phyloP scores from a whole-genome alignment of 2,329 filamentous ascomycete species.

The Penicillium sp. region DNA sequence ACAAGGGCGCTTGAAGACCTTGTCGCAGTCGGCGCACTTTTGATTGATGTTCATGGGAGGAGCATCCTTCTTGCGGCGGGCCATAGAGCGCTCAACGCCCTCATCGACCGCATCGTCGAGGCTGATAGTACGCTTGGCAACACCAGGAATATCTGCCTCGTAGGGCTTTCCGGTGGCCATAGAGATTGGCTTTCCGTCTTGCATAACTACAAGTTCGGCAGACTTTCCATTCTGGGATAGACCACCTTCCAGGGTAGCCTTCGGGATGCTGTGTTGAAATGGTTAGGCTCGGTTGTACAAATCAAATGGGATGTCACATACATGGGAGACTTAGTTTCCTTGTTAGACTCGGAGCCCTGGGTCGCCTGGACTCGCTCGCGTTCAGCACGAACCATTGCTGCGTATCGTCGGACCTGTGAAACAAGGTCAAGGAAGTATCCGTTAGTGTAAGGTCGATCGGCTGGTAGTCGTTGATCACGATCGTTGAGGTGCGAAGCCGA shows the following conservation, averaged over 20 bases:
- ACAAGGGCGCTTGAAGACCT: constrained; percentile 93
- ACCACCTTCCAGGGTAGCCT: constrained; percentile 72
- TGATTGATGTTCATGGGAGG: constrained; percentile 74
- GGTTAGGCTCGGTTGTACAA: neutral
- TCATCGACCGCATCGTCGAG: constrained; percentile 57
- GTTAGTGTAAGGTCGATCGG: constrained; percentile 85
- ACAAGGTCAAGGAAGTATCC: constrained; percentile 95
- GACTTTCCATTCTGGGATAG: constrained; percentile 72
- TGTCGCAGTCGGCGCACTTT: constrained; percentile 73
- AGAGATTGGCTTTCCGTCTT: constrained; percentile 71
- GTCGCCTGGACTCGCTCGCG: constrained; percentile 57
- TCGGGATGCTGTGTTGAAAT: constrained; percentile 37
- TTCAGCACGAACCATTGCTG: constrained; percentile 67
- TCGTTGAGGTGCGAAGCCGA: constrained; percentile 79
- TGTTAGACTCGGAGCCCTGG: constrained; percentile 33
- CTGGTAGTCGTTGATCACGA: constrained; percentile 71
- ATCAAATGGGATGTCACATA: constrained; percentile 10
- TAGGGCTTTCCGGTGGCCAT: constrained; percentile 62
- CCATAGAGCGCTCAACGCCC: constrained; percentile 86
- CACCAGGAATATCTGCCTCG: constrained; percentile 36
- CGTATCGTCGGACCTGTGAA: constrained; percentile 86
- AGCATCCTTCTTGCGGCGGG: constrained; percentile 86
- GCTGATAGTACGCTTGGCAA: constrained; percentile 47
- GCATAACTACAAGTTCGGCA: constrained; percentile 66
- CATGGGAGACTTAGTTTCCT: constrained; percentile 38